Base-by-base conservation (phyloP, 2,329 filamentous ascomycete species). In the Chrysosporium keratinophilum region DNA sequence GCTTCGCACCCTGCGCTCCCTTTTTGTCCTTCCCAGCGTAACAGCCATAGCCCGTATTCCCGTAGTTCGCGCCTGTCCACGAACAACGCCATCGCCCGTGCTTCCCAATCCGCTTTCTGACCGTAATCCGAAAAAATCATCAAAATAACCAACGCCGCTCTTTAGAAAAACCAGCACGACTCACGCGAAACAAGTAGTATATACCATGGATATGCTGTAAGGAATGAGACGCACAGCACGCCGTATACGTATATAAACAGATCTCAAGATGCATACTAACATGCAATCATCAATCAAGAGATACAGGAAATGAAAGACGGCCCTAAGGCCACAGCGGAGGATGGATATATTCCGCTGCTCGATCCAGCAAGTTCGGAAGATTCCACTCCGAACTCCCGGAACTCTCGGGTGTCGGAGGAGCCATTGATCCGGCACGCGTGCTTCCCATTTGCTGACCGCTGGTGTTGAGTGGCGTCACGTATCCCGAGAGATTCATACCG, bases 341-440 rank as follows among this genome's bases (percentile, higher is more conserved):
- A 54, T 74, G 72, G 10, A 75, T 74, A 59, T 74, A 75, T 60
- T 75, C 71, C n/a, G 69, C 64, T 35, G 72, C 72, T 12, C 72
- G 65, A 55, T 74, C 72, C 11, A 74, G 54, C n/a, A 75, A 61
- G 55, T 71, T 74, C 2, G 69, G 71, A 35, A 70, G 68, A 45
- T 69, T 67, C 73, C 72, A 75, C 55, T 75, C 72, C 19, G 69
- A 65, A 54, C 72, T 73, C 23, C 66, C 69, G n/a, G 71, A 71
- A 58, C 71, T 74, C 55, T 75, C 73, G 0, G 73, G 72, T 0
- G 73, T 75, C n/a, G 71, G 71, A 3, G 72, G 71, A 14, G 70
- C 69, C 15, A 71, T 59, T 4, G 70, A 71, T 28, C 65, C 64
- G 44, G 67, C 54, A 58, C 40, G 62, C 54, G 58, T 59, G 52